Conservation (phyloP, 75 land plant species). For the Isoetes taiwanensis region DNA sequence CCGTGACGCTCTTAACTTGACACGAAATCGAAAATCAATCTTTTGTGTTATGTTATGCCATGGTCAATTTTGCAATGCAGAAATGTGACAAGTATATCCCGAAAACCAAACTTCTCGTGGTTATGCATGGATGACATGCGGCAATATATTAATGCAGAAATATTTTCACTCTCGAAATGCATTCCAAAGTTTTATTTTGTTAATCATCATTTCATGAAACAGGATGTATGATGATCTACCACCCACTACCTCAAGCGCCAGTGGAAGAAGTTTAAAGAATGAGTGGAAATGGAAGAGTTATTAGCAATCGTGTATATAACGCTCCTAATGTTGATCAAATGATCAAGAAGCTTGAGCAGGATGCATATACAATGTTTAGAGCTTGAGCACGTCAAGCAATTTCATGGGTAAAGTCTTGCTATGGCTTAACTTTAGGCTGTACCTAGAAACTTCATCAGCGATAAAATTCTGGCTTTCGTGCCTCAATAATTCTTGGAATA, state of each 20-base stretch:
- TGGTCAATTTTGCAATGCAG: no score
- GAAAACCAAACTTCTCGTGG: no score
- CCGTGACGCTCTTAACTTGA: no score
- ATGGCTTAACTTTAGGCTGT: background rate
- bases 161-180: no score
- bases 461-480: background rate
- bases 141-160: no score
- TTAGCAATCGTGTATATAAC: no score
- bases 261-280: background rate
- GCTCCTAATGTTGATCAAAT: conserved; percentile 39
- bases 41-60: no score
- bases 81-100: no score
- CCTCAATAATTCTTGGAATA: background rate
- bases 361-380: conserved; percentile 79
- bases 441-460: background rate
- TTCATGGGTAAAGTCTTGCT: conserved; percentile 50
- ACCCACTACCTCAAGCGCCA: conserved; percentile 4
- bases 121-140: no score
- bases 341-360: conserved; percentile 62
- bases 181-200: no score
- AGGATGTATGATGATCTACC: conserved; percentile 26
- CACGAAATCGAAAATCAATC: no score
- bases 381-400: conserved; percentile 97
- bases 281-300: conserved; percentile 12
- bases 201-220: conserved; percentile 10